Conservation (phyloP, 2,329 filamentous ascomycete species). For the Diaporthe sp. region DNA sequence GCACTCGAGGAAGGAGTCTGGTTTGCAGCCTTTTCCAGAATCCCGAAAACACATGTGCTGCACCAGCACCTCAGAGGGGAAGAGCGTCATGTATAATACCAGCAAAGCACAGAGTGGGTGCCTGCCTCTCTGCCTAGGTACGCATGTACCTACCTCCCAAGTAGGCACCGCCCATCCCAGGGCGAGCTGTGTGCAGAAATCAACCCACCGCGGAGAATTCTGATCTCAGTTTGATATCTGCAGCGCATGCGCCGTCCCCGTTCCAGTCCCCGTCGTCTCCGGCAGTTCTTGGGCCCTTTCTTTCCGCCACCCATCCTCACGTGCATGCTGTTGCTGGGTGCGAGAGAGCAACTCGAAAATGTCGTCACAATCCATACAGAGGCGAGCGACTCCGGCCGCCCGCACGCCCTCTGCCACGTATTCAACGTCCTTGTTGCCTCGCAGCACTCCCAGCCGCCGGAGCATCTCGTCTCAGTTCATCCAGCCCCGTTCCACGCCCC, state of each 20-base stretch:
- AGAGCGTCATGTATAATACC: conserved; percentile 1
- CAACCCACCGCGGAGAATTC: not conserved
- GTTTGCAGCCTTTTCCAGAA: not conserved
- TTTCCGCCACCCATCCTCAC: not conserved
- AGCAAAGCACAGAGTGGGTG: not conserved
- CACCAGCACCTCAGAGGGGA: not conserved
- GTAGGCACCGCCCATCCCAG: not conserved
- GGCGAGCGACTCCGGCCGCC: conserved; percentile 8
- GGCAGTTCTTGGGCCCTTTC: not conserved
- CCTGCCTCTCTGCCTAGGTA: not conserved
- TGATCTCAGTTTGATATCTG: not conserved
- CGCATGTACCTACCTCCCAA: not conserved
- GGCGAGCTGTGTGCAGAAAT: not conserved
- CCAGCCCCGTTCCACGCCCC: conserved; percentile 22
- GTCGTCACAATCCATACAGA: not conserved
- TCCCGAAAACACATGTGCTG: not conserved
- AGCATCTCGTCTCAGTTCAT: conserved; percentile 18
- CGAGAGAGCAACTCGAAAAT: conserved; percentile 4
- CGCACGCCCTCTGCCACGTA: conserved; percentile 26
- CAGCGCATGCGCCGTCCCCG: not conserved
- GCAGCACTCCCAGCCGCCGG: conserved; percentile 1
- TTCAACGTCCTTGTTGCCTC: not conserved
- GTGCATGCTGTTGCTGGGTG: not conserved
- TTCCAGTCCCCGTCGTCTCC: too few relatives aligned
- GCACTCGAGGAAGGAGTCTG: not conserved